Base-by-base conservation (phyloP, 2,329 filamentous ascomycete species). In the Stenocarpella maydis region DNA sequence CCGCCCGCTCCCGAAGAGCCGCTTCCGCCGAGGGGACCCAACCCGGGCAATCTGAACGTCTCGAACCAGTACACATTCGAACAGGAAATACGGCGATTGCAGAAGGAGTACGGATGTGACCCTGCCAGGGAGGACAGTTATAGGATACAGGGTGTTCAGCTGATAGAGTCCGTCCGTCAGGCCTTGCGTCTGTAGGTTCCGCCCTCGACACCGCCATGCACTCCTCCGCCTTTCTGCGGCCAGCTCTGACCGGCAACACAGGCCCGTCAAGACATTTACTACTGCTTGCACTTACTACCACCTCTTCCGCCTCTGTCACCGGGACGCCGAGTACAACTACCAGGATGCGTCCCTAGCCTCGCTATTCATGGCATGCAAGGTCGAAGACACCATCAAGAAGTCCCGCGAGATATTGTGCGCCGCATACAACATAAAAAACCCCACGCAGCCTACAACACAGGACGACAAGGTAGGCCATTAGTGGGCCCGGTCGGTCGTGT, bases 361-460 rank as follows among this genome's bases (percentile, higher is more conserved):
- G 28, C 84, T 99, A 10, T 95, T 98, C 76, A 92, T 95, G 3
- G 95, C 95, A 2, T 98, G 95, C 85, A 99, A 99, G 82, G 94
- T 97, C 54, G 96, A 99, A 80, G 96, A 99, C 79, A 99, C 96
- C 0, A 88, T 98, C 74, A 99, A 99, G 82, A 98, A 98, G 83
- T 97, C 94, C 4, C 90, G 89, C 69, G 96, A 99, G 72, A 97
- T 99, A 71, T 85, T 98, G 19, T 97, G 94, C 69, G 94, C 95
- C 1, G 91, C 93, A 28, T 94, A 95, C 81, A 98, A 97, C 77
- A 83, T 97, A 45, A 96, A 94, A 80, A 87, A 81, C 77, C 88
- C 75, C 74, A 91, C 81, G 78, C 92, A 80, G 86, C 94, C 80
- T 80, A 92, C 79, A 45, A 91, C 91, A 21, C 88, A 92, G 4